A percentile compares a stretch with the other conserved stretches of the same genome.
Conservation (phyloP, 1,284 basidiomycete species). For the Apiotrichum gamsii region DNA sequence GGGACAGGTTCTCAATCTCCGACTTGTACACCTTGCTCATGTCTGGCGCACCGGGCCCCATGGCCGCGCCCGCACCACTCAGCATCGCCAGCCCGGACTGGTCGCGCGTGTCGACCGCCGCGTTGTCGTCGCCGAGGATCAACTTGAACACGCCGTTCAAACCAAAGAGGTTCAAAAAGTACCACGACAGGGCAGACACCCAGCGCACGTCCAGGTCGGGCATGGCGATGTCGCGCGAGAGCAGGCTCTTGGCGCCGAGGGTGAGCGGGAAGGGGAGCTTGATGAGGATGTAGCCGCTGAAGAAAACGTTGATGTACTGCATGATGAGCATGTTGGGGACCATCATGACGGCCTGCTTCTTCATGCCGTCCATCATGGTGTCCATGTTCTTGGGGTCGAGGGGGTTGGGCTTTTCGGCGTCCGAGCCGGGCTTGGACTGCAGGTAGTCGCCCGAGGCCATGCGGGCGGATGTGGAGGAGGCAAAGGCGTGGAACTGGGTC, state of each 20-base stretch:
- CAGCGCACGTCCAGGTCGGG: conserved; percentile 96
- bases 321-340: conserved; percentile 97
- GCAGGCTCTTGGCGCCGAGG: conserved; percentile 96
- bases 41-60: conserved; percentile 63
- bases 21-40: conserved; percentile 83
- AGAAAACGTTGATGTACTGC: conserved; percentile 99
- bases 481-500: conserved; percentile 66
- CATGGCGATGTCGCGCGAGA: conserved; percentile 92
- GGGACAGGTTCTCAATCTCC: conserved; percentile 88
- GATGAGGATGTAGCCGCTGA: conserved; percentile 94
- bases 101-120: conserved; percentile 69
- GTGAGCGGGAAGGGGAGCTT: conserved; percentile 96
- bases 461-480: conserved; percentile 61
- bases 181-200: conserved; percentile 99
- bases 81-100: conserved; percentile 64
- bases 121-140: conserved; percentile 83
- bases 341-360: conserved; percentile 92
- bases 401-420: conserved; percentile 55
- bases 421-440: conserved; percentile 58
- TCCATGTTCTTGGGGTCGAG: conserved; percentile 93
- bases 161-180: conserved; percentile 98
- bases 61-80: conserved; percentile 53
- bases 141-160: conserved; percentile 91
- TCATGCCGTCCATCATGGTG: conserved; percentile 97
- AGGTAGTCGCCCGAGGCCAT: conserved; percentile 73